Conservation (phyloP, 306 rosid genomes). For the Cucurbita ficifolia region DNA sequence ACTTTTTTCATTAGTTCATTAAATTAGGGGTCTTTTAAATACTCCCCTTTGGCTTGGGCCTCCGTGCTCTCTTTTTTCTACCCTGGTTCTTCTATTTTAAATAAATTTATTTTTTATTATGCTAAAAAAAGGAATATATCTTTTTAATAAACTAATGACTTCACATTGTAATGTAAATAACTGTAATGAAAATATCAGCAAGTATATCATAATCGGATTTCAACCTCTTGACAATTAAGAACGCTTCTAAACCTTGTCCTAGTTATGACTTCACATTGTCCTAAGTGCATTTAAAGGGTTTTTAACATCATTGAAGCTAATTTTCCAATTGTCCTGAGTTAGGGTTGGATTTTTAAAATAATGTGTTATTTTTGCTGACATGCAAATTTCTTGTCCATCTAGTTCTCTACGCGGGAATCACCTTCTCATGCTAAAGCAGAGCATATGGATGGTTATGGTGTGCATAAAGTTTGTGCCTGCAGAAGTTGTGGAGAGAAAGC, state of each 20-base stretch:
- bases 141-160: no score
- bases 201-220: background rate
- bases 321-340: background rate
- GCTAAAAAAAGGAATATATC: background rate
- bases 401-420: slow-evolving; percentile 33
- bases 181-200: background rate
- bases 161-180: no score
- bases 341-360: background rate
- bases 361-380: slow-evolving; percentile 9
- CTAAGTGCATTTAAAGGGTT: background rate
- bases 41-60: background rate
- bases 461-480: slow-evolving; percentile 39
- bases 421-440: slow-evolving; percentile 44
- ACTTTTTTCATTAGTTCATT: background rate
- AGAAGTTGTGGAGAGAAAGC: slow-evolving; percentile 54
- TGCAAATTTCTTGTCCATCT: slow-evolving; percentile 14
- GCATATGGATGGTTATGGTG: slow-evolving; percentile 29
- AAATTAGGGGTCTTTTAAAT: background rate
- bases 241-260: background rate
- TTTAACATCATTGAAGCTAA: background rate
- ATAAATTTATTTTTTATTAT: no score
- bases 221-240: no score
- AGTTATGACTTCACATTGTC: background rate
- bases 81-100: background rate
- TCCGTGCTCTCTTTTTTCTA: background rate